phyloP scores from a whole-genome alignment of 148 eudicot genomes.

The Fagopyrum esculentum region DNA sequence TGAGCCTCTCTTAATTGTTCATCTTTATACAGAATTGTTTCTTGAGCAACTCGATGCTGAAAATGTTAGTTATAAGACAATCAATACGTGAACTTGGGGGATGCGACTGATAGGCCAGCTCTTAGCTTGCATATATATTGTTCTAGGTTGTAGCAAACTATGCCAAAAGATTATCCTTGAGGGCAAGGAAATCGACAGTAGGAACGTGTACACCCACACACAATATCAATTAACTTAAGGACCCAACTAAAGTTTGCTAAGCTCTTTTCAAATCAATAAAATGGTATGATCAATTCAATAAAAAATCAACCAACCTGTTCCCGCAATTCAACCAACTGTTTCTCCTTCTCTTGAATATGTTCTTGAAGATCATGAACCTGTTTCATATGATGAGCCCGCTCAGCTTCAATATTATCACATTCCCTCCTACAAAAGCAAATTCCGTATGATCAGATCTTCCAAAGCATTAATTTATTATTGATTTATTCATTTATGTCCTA shows the following conservation, averaged over 20 bases:
- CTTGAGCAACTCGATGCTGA: constrained; percentile 87
- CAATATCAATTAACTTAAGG: background rate
- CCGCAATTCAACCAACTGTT: constrained; percentile 80
- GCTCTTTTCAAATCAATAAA: background rate
- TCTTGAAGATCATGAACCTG: constrained; percentile 95
- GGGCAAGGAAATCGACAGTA: background rate
- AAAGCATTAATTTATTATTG: constrained; percentile 7
- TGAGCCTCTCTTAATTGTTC: constrained; percentile 88
- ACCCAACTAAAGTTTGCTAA: background rate
- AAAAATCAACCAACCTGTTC: constrained; percentile 61
- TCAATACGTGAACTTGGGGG: background rate
- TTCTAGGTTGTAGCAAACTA: background rate
- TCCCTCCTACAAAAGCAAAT: constrained; percentile 55
- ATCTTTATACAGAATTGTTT: constrained; percentile 65
- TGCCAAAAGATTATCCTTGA: background rate
- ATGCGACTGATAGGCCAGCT: background rate
- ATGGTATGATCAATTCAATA: background rate
- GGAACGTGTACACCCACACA: background rate
- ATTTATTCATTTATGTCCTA: background rate
- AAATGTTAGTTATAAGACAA: constrained; percentile 13
- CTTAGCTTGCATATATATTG: background rate
- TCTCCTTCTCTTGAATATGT: constrained; percentile 83
- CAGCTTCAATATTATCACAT: constrained; percentile 83
- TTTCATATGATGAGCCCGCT: constrained; percentile 74
- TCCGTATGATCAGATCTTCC: background rate